These are phyloP conservation scores for Trebouxia gelatinosa DNA, from an alignment of 163 green algal species.

Conservation along the genomic window DNA sequence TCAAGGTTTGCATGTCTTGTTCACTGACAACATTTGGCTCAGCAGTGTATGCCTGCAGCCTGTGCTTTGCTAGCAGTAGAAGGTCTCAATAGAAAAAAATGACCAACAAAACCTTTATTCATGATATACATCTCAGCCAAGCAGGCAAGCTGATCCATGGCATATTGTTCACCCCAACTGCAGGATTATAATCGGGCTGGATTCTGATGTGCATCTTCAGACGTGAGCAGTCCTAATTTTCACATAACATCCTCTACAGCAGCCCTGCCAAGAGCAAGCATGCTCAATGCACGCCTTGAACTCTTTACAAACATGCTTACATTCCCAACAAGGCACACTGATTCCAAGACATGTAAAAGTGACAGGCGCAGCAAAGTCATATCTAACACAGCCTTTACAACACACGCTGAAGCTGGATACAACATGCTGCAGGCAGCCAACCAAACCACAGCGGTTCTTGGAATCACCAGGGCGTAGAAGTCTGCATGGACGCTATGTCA, in stretches of 20 bases:
- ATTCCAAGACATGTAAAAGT: background rate
- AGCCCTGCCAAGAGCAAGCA: background rate
- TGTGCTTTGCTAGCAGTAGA: background rate
- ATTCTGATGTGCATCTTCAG: too few species aligned
- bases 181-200: too few species aligned
- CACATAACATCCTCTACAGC: background rate
- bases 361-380: background rate
- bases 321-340: too few species aligned
- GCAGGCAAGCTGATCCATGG: too few species aligned
- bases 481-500: background rate
- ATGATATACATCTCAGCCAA: too few species aligned
- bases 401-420: background rate
- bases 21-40: background rate
- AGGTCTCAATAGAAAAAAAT: background rate
- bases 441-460: background rate
- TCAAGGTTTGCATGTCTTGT: background rate
- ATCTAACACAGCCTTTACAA: background rate
- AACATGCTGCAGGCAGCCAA: slow-evolving; percentile 18
- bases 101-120: too few species aligned
- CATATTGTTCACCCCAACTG: too few species aligned
- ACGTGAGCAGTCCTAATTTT: too few species aligned
- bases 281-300: background rate
- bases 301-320: too few species aligned
- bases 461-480: background rate
- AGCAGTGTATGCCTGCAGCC: background rate